Base-by-base conservation (phyloP, 2,329 filamentous ascomycete genomes). In the Cladosporium austrohemisphaericum region DNA sequence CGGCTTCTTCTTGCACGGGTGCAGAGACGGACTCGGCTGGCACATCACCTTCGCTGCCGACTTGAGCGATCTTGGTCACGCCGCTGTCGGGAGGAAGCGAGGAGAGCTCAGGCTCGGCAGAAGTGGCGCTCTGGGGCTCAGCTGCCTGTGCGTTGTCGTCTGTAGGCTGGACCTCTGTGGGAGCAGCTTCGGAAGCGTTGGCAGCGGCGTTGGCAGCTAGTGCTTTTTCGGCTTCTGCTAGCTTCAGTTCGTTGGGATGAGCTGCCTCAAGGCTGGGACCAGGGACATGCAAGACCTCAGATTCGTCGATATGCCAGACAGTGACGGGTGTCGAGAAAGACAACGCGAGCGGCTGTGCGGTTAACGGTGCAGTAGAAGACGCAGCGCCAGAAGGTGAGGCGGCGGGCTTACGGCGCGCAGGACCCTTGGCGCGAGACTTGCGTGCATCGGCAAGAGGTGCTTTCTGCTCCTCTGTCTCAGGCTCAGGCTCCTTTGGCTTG, bases 401-500 rank as follows among this genome's bases (percentile, higher is more conserved):
- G 13, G 78, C 79, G 16, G 81, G 79, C 63, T 81, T 84, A 63
- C 90, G 79, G 57, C 90, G 80, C 58, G 89, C 84, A 13, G 93
- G 93, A 9, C 93, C 93, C 56, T 88, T 84, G 18, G 93, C 93
- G 57, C 93, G 80, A 19, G 90, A 83, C 73, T 97, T 97, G 57
- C 93, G 81, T 28, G 91, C 90, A 74, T 98, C 93, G 18, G 78
- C 77, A 20, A 98, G 74, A n/a, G 91, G 90, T 9, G 78, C 82
- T 67, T 89, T 88, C 57, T 78, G 73, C 52, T 80, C 81, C 2
- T 69, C 70, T 25, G 72, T 68, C 45, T 83, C 76, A 11, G 75
- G 71, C 8, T 71, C 65, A 32, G 77, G 72, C 56, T 91, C 85
- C 61, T 87, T 84, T 57, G 87, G 85, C 73, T 89, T 91, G 2